Evolutionary conservation across 2,329 filamentous ascomycete species (phyloP).

Genomic region (Trichocomaceae sp.): DNA sequence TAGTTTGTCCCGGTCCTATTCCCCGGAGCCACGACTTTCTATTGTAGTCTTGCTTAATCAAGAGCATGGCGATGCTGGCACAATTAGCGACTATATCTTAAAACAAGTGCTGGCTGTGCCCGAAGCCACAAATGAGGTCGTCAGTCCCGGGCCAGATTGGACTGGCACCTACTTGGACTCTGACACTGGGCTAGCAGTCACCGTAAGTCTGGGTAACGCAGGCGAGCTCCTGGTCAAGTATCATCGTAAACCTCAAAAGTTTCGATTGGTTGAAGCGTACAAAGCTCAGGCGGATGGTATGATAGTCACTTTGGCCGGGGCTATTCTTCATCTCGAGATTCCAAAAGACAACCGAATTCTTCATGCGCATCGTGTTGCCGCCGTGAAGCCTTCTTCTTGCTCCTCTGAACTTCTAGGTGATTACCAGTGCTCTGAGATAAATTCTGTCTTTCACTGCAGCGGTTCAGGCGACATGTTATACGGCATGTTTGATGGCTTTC

Average conservation of each 20-base stretch:
- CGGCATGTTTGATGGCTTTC: not conserved
- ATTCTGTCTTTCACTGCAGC: not conserved
- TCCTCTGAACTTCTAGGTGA: not conserved
- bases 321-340: not conserved
- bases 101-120: constrained; percentile 23
- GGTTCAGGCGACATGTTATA: not conserved
- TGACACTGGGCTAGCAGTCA: constrained; percentile 29
- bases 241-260: constrained; percentile 17
- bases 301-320: not conserved
- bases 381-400: not conserved
- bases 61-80: constrained; percentile 24
- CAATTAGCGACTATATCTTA: constrained; percentile 26
- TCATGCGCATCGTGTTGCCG: not conserved
- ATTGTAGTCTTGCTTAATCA: constrained; percentile 40
- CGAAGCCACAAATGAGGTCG: constrained; percentile 7
- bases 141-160: constrained; percentile 23
- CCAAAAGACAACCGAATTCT: not conserved
- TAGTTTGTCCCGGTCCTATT: not conserved
- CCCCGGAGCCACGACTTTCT: constrained; percentile 25
- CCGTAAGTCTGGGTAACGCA: constrained; percentile 21
- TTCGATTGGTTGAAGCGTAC: not conserved
- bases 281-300: not conserved
- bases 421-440: not conserved
- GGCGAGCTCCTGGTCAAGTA: constrained; percentile 30
- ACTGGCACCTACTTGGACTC: constrained; percentile 34